Evolutionary conservation across 176 grass and related monocot species (phyloP), one percentile per base, ranked within the genome.

Genomic region (Bolboschoenus planiculmis): DNA sequence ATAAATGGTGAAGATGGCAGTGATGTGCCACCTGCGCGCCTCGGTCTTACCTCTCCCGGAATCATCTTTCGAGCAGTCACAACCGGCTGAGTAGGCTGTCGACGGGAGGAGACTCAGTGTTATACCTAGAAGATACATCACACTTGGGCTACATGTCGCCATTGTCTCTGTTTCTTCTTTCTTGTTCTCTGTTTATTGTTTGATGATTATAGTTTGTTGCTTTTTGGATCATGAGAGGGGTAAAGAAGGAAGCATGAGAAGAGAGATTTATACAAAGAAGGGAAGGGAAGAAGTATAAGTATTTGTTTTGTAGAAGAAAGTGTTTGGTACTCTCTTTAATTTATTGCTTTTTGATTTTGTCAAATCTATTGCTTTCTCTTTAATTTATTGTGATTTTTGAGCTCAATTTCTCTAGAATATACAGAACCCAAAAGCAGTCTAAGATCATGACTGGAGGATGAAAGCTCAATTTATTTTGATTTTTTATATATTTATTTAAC

Each of bases 1-100:
- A n/a, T n/a, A 73, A 75, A 97, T 97, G 75, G 83, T 79, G 85
- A 97, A 91, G 60, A 97, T 91, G 76, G 93, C 93, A 2, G 83
- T 59, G 34, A 93, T 81, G 75, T 91, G 92, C 8, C 93, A 82
- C 67, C 26, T 80, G 0, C 65, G 78, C 2, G 93, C 83, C 21
- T n/a, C 75, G 15, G 33, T 33, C 85, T 86, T 87, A 64, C 91
- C 80, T 2, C 39, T 66, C 33, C 20, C 83, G 3, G 78, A 79
- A 2, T 67, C 81, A 7, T 51, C 2, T 13, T 58, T 15, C 11
- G 58, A 30, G 61, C 91, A 97, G 1, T 86, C 87, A 15, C 92
- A 90, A 27, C 37, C 1, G 18, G 77, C 77, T 1, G 85, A 87
- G 14, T 35, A 30, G 2, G 77, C 64, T 68, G 82, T 78, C 33